Evolutionary conservation across 768 basidiomycete genomes (phyloP).

Genomic region (Gymnopilus dilepis): DNA sequence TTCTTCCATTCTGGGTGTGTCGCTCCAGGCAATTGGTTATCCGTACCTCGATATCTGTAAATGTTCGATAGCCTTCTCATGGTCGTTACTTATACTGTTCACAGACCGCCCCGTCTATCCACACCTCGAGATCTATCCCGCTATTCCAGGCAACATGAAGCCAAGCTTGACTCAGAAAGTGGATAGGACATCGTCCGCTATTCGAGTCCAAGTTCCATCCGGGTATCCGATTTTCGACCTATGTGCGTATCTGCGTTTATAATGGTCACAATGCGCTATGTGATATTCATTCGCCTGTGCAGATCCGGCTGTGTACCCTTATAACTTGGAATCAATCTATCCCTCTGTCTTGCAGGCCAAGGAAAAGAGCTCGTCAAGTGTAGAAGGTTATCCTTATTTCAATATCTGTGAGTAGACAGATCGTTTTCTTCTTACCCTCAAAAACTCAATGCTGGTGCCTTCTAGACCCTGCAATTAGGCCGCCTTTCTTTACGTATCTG

Average conservation of each 20-base stretch:
- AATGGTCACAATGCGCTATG: too few species aligned
- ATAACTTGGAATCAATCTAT: slow-evolving; percentile 26
- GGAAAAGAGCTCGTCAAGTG: not conserved
- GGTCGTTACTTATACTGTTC: not conserved
- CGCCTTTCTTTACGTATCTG: slow-evolving; percentile 16
- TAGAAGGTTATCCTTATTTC: slow-evolving; percentile 20
- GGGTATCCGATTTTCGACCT: slow-evolving; percentile 31
- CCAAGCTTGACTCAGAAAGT: not conserved
- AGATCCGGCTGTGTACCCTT: slow-evolving; percentile 30
- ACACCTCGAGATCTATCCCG: slow-evolving; percentile 46
- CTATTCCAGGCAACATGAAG: slow-evolving; percentile 8
- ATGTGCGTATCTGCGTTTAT: too few species aligned
- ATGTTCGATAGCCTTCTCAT: slow-evolving; percentile 7
- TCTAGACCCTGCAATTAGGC: slow-evolving; percentile 20
- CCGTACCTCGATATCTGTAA: slow-evolving; percentile 36
- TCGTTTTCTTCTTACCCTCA: not conserved
- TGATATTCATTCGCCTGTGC: not conserved
- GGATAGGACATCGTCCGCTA: not conserved
- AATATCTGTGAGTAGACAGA: slow-evolving; percentile 16
- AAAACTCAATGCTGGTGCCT: not conserved
- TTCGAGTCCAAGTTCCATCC: not conserved
- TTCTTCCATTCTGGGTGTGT: not conserved
- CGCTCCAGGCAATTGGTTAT: slow-evolving; percentile 21
- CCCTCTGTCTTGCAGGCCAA: slow-evolving; percentile 7
- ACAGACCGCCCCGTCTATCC: slow-evolving; percentile 43